These are phyloP conservation scores for Cyclocybe aegerita DNA, from an alignment of 768 basidiomycete genomes.

Conservation along the genomic window DNA sequence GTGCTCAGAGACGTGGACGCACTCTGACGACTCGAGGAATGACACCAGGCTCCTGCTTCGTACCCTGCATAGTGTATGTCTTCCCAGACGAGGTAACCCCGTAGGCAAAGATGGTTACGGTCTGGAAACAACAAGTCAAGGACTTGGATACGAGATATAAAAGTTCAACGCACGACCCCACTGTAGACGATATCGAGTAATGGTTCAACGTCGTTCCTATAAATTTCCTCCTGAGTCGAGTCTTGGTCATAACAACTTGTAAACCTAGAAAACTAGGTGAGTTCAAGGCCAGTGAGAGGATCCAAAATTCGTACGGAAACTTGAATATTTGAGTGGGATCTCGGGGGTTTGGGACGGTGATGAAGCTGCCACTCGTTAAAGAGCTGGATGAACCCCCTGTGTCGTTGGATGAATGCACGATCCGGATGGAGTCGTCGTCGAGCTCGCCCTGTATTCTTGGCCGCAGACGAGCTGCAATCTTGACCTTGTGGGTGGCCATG, in stretches of 20 bases:
- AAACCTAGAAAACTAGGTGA: constrained; percentile 42
- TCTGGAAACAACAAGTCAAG: constrained; percentile 37
- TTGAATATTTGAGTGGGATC: constrained; percentile 71
- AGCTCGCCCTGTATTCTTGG: constrained; percentile 62
- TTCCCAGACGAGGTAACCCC: constrained; percentile 91
- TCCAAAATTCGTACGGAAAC: constrained; percentile 57
- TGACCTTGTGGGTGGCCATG: constrained; percentile 51
- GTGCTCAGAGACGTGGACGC: constrained; percentile 15
- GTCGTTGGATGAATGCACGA: constrained; percentile 41
- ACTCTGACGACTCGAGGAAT: constrained; percentile 82
- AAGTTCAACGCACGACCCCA: constrained; percentile 58
- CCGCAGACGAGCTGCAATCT: constrained; percentile 70
- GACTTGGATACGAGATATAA: not conserved
- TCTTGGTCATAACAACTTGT: constrained; percentile 72
- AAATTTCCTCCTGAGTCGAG: constrained; percentile 77
- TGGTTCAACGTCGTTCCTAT: constrained; percentile 71
- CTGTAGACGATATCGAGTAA: constrained; percentile 75
- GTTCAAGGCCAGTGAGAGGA: not conserved
- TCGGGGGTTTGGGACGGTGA: constrained; percentile 71
- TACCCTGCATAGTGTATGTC: constrained; percentile 93
- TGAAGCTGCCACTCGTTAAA: constrained; percentile 39
- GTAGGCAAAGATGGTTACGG: constrained; percentile 86
- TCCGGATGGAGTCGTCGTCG: constrained; percentile 58
- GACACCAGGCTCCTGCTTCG: constrained; percentile 69
- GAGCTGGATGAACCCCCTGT: constrained; percentile 25